Base-by-base conservation (phyloP, 768 basidiomycete genomes). In the Suillus alpinus region DNA sequence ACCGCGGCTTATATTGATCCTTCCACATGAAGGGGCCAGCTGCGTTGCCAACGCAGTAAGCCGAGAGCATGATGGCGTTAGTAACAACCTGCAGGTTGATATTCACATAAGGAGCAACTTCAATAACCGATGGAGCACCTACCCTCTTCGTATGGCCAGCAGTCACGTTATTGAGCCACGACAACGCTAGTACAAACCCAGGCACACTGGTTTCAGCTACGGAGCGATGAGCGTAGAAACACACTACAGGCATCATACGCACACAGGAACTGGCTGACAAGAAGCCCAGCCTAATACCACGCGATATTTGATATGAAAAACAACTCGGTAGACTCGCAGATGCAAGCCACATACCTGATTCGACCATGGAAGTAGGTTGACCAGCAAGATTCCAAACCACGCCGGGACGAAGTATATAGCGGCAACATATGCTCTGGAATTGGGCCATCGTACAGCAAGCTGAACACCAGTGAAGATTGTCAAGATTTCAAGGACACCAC, bases 1-100 rank as follows among this genome's bases (percentile, higher is more conserved):
- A 85, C 84, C 85, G 78, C 14, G 86, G 87, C 61, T 78, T 80
- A 66, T 86, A 88, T 68, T 81, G 75, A 4, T 75, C 77, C 69
- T 84, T 81, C 87, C 87, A 89, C 86, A 89, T 88, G 69, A 86
- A 86, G 0, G 87, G 86, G n/a, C 81, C 82, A 9, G 81, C 82
- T 12, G 87, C 74, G 64, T 89, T 88, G 18, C 81, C 81, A 34
- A 81, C 62, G 65, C 81, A 82, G 69, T 89, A 89, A 6, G 86
- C 84, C 44, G 80, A 81, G 26, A 90, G 77, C 78, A 88, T 81
- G 59, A 89, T 82, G 0, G 88, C 86, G 66, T 89, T 89, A 10
- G 58, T 59, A 18, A 59, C 58, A 39, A 59, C 13, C 43, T 67
- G 64, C 34, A 60, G 7, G 43, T 52, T 32, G 12, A 32, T 26